Base-by-base conservation (phyloP, 805 yeast genomes). In the Wickerhamiella slavikovae region DNA sequence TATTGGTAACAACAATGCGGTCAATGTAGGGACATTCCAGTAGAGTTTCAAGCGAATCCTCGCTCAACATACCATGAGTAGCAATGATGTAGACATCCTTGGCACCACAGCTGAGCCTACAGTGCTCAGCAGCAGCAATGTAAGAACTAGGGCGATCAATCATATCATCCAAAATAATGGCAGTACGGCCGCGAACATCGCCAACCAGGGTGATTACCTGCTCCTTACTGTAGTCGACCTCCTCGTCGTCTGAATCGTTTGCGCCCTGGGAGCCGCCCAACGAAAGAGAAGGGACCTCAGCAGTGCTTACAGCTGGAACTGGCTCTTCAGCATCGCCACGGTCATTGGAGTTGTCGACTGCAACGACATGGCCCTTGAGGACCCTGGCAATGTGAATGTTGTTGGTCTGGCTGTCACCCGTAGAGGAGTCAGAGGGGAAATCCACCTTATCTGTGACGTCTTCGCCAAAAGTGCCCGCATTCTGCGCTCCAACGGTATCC, bases 71-170 rank as follows among this genome's bases (percentile, higher is more conserved):
- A 40, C 98, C 99, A 48, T 89, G 99, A 3, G 96, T 85, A 11
- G 94, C 96, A 36, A 89, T 71, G 15, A 89, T 70, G 43, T 75
- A 78, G 17, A 89, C 94, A 34, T 68, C 64, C 43, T 72, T 75
- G 36, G 99, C 98, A 34, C 98, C 98, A 58, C 99, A 89, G 54
- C 83, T 85, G 54, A 78, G 62, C 40, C 91, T 68, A 51, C 92
- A 68, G 57, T 89, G 98, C 57, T 89, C 99, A 20, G 99, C 98
- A 25, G 98, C 98, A 18, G 95, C 85, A 38, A 89, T 76, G 49
- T 83, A 85, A 7, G 92, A 71, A 38, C 74, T 72, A 26, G 94
- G 94, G 49, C 89, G 80, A 50, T 89, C 98, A 44, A 89, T 75
- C 91, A 89, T 79, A 51, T 89, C 99, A 55, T 89, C 99, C 35